phyloP scores from a whole-genome alignment of 108 stramenopile species.

The Skeletonema grethae region DNA sequence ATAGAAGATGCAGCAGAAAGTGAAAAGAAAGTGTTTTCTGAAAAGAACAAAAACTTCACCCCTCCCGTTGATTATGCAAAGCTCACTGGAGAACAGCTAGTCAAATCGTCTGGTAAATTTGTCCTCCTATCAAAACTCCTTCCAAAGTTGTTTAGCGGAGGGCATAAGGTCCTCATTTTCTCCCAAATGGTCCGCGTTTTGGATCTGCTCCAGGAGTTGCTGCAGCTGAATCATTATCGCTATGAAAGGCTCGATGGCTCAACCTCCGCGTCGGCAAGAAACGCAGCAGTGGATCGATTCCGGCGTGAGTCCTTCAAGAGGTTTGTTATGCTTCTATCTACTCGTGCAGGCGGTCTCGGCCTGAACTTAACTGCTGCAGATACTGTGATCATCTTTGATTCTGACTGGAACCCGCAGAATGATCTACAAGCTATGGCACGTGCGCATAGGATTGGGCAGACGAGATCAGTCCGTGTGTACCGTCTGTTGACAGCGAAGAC shows the following conservation, averaged over 20 bases:
- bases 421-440: slow-evolving; percentile 98
- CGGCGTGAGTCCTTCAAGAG: slow-evolving; percentile 71
- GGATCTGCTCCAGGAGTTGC: slow-evolving; percentile 91
- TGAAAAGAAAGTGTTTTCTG: slow-evolving; percentile 22
- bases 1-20: slow-evolving; percentile 70
- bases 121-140: slow-evolving; percentile 84
- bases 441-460: slow-evolving; percentile 97
- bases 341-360: slow-evolving; percentile 91
- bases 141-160: slow-evolving; percentile 81
- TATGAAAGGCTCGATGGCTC: slow-evolving; percentile 91
- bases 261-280: slow-evolving; percentile 83
- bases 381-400: slow-evolving; percentile 93
- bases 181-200: slow-evolving; percentile 95
- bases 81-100: slow-evolving; percentile 80
- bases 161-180: slow-evolving; percentile 96
- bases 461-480: slow-evolving; percentile 72
- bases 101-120: slow-evolving; percentile 91
- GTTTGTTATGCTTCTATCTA: slow-evolving; percentile 96
- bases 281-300: slow-evolving; percentile 93
- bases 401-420: slow-evolving; percentile 91
- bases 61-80: slow-evolving; percentile 58
- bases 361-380: slow-evolving; percentile 96
- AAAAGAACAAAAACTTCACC: not conserved
- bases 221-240: slow-evolving; percentile 75
- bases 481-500: slow-evolving; percentile 92